Conservation (phyloP, 805 yeast species). For the Lipomyces chichibuensis region DNA sequence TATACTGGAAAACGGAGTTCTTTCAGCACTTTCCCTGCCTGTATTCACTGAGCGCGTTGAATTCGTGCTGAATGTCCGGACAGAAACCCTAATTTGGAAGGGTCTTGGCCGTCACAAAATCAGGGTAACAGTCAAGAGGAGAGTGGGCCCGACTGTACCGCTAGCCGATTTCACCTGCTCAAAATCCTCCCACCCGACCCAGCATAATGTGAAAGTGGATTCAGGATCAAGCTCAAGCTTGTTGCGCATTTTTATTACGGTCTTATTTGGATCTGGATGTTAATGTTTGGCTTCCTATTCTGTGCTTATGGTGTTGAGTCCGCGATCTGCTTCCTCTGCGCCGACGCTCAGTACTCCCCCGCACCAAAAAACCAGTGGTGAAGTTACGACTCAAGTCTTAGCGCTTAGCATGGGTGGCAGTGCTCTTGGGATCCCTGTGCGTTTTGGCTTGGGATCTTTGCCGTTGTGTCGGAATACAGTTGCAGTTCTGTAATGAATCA, state of each 20-base stretch:
- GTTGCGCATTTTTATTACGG: not conserved
- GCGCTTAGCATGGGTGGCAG: constrained; percentile 4
- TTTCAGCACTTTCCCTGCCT: not conserved
- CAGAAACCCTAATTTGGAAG: not conserved
- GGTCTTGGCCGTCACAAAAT: not conserved
- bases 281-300: not conserved
- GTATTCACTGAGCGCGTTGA: not conserved
- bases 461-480: too few relatives aligned
- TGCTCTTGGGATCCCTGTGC: not conserved
- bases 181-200: not conserved
- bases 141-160: not conserved
- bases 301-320: not conserved
- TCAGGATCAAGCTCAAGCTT: not conserved
- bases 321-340: not conserved
- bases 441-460: not conserved
- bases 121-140: not conserved
- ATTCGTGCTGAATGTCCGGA: not conserved
- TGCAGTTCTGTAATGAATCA: too few relatives aligned
- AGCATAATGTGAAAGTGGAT: not conserved
- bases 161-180: not conserved
- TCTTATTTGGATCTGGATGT: not conserved
- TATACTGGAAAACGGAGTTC: too few relatives aligned
- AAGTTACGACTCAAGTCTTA: not conserved
- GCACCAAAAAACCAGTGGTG: not conserved
- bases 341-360: not conserved